Conservation (phyloP, 768 basidiomycete genomes). For the Rhizopogon rudus region DNA sequence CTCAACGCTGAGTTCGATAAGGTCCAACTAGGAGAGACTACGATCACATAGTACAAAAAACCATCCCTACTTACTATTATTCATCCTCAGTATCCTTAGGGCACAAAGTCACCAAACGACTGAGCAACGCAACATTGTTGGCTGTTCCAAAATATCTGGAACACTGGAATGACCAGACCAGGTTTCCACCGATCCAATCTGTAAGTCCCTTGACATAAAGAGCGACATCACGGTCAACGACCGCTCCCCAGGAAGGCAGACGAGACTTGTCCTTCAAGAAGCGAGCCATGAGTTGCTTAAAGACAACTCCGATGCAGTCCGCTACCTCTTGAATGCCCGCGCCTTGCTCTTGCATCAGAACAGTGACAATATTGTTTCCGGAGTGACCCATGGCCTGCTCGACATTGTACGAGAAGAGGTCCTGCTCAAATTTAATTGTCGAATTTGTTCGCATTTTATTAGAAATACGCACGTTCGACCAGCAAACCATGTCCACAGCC, state of each 20-base stretch:
- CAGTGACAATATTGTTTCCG: slow-evolving; percentile 66
- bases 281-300: slow-evolving; percentile 41
- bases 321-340: slow-evolving; percentile 54
- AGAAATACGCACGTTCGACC: too few relatives aligned
- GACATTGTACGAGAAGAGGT: slow-evolving; percentile 68
- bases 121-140: too few relatives aligned
- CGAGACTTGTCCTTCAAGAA: slow-evolving; percentile 41
- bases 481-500: too few relatives aligned
- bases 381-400: slow-evolving; percentile 62
- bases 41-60: too few relatives aligned
- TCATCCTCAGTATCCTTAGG: too few relatives aligned
- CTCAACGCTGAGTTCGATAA: too few relatives aligned
- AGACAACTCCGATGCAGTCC: slow-evolving; percentile 50
- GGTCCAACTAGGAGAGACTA: too few relatives aligned
- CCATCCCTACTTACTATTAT: too few relatives aligned
- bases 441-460: background rate
- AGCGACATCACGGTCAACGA: slow-evolving; percentile 45
- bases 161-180: too few relatives aligned
- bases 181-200: too few relatives aligned
- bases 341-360: slow-evolving; percentile 54
- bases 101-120: too few relatives aligned
- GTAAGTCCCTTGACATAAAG: slow-evolving; percentile 18
- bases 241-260: slow-evolving; percentile 46
- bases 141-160: too few relatives aligned
- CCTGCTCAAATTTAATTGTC: slow-evolving; percentile 30